A percentile compares a stretch with the other conserved stretches of the same genome.
Evolutionary conservation across 192 early-diverging fungal species (phyloP).

Genomic region (Thamnidium elegans): DNA sequence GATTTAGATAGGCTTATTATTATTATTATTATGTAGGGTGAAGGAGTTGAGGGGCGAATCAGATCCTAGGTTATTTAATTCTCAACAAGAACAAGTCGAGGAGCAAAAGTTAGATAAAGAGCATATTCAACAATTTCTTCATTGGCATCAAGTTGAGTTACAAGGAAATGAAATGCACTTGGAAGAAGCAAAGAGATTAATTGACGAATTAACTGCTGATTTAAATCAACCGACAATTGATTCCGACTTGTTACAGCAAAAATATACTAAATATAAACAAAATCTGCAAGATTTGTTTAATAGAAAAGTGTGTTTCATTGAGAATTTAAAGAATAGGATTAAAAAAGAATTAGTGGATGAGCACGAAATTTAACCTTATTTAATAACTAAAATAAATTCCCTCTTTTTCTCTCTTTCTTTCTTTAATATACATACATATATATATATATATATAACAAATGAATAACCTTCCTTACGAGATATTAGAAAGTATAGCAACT

Average conservation of each 20-base stretch:
- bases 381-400: no score
- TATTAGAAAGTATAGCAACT: no score
- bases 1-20: not conserved
- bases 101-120: slow-evolving; percentile 4
- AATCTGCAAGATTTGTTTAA: slow-evolving; percentile 26
- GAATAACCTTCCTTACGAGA: no score
- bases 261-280: slow-evolving; percentile 20
- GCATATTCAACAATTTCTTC: slow-evolving; percentile 13
- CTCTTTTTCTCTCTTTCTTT: no score
- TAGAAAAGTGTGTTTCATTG: slow-evolving; percentile 17
- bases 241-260: not conserved
- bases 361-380: not conserved
- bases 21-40: not conserved
- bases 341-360: slow-evolving; percentile 21
- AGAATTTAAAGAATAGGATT: slow-evolving; percentile 19
- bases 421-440: no score
- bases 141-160: slow-evolving; percentile 26
- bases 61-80: not conserved
- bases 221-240: not conserved
- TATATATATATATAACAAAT: no score
- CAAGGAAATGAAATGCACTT: slow-evolving; percentile 22
- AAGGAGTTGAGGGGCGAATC: slow-evolving; percentile 24
- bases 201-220: not conserved
- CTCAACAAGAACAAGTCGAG: not conserved
- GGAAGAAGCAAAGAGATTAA: slow-evolving; percentile 8